Evolutionary conservation across 345 rosid genomes (phyloP).

Genomic region (Sisymbrium irio): DNA sequence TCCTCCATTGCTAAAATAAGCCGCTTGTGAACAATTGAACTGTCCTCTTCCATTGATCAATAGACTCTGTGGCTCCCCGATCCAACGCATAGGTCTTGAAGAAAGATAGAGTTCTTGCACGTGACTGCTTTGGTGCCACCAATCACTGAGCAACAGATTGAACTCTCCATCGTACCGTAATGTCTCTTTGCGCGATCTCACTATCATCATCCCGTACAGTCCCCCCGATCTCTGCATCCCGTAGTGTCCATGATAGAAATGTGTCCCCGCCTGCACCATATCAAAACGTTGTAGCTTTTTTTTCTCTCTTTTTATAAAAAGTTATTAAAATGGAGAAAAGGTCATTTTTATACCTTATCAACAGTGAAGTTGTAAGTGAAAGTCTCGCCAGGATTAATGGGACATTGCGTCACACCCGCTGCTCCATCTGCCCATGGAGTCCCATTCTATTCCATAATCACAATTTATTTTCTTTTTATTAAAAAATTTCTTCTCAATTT

Average conservation of each 20-base stretch:
- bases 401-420: constrained; percentile 75
- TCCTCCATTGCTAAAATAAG: constrained; percentile 26
- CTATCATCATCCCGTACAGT: constrained; percentile 65
- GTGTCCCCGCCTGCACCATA: constrained; percentile 64
- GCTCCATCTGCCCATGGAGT: constrained; percentile 96
- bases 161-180: constrained; percentile 67
- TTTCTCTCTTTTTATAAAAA: not conserved
- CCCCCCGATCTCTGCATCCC: constrained; percentile 94
- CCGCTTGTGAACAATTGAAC: constrained; percentile 60
- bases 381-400: constrained; percentile 73
- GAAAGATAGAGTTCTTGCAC: constrained; percentile 69
- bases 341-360: constrained; percentile 45
- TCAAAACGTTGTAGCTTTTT: not conserved
- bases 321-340: not conserved
- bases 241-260: constrained; percentile 80
- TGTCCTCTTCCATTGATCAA: constrained; percentile 90
- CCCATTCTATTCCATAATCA: constrained; percentile 34
- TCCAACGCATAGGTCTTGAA: constrained; percentile 63
- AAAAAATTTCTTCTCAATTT: not conserved
- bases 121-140: constrained; percentile 70
- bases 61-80: constrained; percentile 59
- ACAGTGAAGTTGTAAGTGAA: constrained; percentile 68
- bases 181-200: constrained; percentile 48
- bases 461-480: not conserved
- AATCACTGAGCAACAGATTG: constrained; percentile 62